Evolutionary conservation across 257 asterid genomes (phyloP), one percentile per base, ranked within the genome.

Genomic region (Lycium barbarum): DNA sequence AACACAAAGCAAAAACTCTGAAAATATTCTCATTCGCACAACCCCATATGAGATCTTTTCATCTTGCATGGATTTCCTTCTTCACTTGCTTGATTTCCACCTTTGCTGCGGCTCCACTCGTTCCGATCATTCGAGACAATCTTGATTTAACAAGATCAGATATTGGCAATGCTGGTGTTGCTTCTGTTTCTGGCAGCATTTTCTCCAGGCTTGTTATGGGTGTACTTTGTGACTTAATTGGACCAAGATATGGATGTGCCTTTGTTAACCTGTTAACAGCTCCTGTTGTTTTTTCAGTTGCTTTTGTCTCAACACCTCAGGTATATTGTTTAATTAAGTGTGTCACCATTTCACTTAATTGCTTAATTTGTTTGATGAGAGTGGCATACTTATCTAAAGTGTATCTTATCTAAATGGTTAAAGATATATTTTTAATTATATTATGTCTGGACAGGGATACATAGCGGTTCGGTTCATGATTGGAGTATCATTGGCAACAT

Each of bases 151-250:
- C 62, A 45, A 45, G 84, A 82, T 47, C 79, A 66, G 84, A 82
- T 13, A 82, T 82, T 51, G 84, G 84, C 61, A 82, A 82, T 49
- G 84, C 84, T 17, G 76, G 78, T 10, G 84, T 82, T 45, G 79
- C 84, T 49, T 82, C 84, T 33, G 78, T 82, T 67, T 82, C 84
- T 17, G 84, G 84, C 9, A 82, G 84, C 84, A 82, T 82, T 47
- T 82, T 82, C 65, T 82, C 84, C 4, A 63, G 84, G 62, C 84
- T 82, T 4, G 49, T 66, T 4, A 82, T 82, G 84, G 84, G 79
- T 17, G 73, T 65, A 8, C 26, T 82, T 1, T 82, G 84, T 66
- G 79, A 82, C 51, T 53, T 82, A 20, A 82, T 65, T 10, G 84
- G 84, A 36, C 84, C 84, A 33, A 63, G 79, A 45, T 82, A 82